phyloP scores from a whole-genome alignment of 768 basidiomycete genomes.

The Lentinula sp. region DNA sequence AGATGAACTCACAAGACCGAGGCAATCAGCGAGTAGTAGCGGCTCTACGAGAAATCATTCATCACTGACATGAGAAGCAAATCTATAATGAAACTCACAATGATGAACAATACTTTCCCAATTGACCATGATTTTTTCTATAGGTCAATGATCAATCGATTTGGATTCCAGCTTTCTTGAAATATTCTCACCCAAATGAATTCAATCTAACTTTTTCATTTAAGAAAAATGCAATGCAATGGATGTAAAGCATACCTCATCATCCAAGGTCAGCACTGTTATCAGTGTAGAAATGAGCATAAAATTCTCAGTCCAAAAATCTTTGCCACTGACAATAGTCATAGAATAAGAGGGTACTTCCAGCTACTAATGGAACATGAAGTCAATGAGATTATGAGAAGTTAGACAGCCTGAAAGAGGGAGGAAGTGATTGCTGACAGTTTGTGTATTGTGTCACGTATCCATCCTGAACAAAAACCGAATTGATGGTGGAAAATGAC shows the following conservation, averaged over 20 bases:
- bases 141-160: background rate
- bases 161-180: background rate
- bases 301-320: background rate
- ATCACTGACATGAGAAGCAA: too few relatives aligned
- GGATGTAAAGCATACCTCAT: background rate
- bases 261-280: background rate
- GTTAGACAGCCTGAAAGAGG: background rate
- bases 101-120: constrained; percentile 47
- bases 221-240: background rate
- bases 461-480: background rate
- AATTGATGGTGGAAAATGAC: too few relatives aligned
- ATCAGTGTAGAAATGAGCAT: background rate
- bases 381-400: background rate
- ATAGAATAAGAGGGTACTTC: background rate
- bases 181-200: constrained; percentile 44
- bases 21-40: constrained; percentile 43
- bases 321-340: background rate
- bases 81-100: constrained; percentile 27
- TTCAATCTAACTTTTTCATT: constrained; percentile 28
- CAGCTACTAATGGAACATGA: background rate
- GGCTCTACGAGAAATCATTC: constrained; percentile 31
- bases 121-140: constrained; percentile 48
- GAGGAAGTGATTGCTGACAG: background rate
- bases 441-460: background rate
- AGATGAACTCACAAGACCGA: constrained; percentile 39